Conservation (phyloP, 768 basidiomycete genomes). For the Hygrophoropsis aurantiaca region DNA sequence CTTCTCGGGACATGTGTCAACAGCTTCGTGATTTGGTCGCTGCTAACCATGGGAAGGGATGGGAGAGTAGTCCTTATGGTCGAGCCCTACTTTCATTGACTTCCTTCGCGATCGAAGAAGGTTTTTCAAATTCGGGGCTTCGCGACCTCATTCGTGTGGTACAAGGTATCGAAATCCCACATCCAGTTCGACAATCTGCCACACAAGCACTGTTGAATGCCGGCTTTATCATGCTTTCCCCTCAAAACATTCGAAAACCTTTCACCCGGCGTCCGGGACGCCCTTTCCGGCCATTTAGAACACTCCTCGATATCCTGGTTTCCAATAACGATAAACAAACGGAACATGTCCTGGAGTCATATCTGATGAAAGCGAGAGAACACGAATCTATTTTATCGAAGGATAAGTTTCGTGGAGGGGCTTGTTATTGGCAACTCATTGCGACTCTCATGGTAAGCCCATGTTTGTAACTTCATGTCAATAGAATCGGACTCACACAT, state of each 20-base stretch:
- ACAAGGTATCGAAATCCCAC: too few species aligned
- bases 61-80: neutral
- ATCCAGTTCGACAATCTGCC: too few species aligned
- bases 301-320: too few species aligned
- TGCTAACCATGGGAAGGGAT: neutral
- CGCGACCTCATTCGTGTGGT: too few species aligned
- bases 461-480: neutral
- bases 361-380: neutral
- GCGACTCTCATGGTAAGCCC: neutral
- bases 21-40: neutral
- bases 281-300: too few species aligned
- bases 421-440: neutral
- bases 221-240: neutral
- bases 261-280: too few species aligned
- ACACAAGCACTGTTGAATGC: neutral
- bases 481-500: neutral
- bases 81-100: neutral
- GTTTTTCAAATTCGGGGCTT: neutral
- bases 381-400: neutral
- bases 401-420: neutral
- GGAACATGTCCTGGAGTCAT: neutral
- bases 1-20: neutral
- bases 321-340: neutral
- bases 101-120: neutral
- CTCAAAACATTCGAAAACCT: neutral